These are phyloP conservation scores for Coelastrella sp. DNA, from an alignment of 139 green algal genomes.

Conservation along the genomic window DNA sequence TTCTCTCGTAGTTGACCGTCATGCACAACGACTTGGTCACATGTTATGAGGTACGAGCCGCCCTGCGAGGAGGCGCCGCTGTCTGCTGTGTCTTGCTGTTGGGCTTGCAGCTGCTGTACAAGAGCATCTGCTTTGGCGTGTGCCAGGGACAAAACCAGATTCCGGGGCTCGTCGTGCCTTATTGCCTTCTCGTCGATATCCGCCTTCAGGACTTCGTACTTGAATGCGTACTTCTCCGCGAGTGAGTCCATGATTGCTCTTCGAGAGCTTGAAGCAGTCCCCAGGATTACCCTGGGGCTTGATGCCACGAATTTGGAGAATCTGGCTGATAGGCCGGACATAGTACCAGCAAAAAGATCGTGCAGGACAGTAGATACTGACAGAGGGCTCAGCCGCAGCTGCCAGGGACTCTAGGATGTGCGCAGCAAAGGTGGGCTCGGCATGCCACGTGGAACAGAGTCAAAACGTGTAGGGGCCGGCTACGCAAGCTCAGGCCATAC, in stretches of 20 bases:
- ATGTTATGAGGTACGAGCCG: constrained; percentile 51
- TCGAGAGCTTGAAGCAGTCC: constrained; percentile 49
- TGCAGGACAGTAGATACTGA: neutral
- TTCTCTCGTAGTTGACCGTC: constrained; percentile 85
- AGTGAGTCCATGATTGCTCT: constrained; percentile 53
- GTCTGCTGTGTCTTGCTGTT: neutral
- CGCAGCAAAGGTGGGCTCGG: too few species aligned
- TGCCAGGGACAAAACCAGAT: constrained; percentile 79
- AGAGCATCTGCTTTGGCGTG: constrained; percentile 84
- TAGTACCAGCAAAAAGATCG: neutral
- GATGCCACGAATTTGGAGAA: constrained; percentile 16
- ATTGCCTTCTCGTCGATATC: constrained; percentile 91
- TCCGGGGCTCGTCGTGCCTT: constrained; percentile 58
- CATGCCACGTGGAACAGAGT: neutral
- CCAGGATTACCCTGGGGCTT: constrained; percentile 50
- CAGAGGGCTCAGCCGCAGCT: too few species aligned
- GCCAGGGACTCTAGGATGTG: too few species aligned
- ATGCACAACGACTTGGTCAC: constrained; percentile 85
- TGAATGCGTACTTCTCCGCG: constrained; percentile 54
- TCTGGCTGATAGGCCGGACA: neutral
- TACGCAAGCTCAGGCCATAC: neutral
- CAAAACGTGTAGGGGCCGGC: neutral
- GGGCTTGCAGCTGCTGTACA: constrained; percentile 17
- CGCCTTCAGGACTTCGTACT: constrained; percentile 70
- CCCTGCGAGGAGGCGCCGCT: neutral